phyloP scores from a whole-genome alignment of 108 stramenopile genomes.

The Chaetoceros muelleri region DNA sequence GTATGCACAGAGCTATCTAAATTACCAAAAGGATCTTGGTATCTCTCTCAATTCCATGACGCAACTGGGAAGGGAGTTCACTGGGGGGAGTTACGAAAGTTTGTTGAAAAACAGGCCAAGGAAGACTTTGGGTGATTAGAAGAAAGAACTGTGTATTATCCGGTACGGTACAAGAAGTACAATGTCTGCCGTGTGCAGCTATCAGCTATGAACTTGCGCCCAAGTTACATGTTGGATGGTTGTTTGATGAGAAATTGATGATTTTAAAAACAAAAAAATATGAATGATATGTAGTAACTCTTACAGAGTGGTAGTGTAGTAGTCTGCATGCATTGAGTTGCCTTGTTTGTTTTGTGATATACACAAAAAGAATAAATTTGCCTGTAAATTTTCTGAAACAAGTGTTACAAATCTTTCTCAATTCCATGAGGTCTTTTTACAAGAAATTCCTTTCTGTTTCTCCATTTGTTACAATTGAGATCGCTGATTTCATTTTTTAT shows the following conservation, averaged over 20 bases:
- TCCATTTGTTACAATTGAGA: too few species aligned
- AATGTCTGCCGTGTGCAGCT: too few species aligned
- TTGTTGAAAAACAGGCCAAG: constrained; percentile 71
- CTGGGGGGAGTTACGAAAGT: constrained; percentile 81
- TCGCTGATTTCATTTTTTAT: too few species aligned
- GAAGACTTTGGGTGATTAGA: constrained; percentile 33
- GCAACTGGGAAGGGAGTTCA: constrained; percentile 71
- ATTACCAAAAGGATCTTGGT: constrained; percentile 68
- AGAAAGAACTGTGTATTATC: background rate
- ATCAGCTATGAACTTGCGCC: background rate
- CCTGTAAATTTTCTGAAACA: too few species aligned
- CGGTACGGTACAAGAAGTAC: background rate
- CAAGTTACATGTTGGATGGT: background rate
- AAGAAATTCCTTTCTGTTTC: too few species aligned
- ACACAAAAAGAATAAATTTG: too few species aligned
- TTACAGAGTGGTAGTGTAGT: too few species aligned
- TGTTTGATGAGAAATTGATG: background rate
- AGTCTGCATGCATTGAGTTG: too few species aligned
- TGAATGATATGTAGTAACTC: background rate
- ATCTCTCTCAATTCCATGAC: constrained; percentile 69
- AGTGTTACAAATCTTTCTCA: too few species aligned
- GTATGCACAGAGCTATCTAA: constrained; percentile 57
- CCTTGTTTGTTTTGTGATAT: too few species aligned
- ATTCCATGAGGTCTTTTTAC: too few species aligned
- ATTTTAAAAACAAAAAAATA: background rate